Evolutionary conservation across 2,329 filamentous ascomycete species (phyloP).

Genomic region (Colletotrichum sp.): DNA sequence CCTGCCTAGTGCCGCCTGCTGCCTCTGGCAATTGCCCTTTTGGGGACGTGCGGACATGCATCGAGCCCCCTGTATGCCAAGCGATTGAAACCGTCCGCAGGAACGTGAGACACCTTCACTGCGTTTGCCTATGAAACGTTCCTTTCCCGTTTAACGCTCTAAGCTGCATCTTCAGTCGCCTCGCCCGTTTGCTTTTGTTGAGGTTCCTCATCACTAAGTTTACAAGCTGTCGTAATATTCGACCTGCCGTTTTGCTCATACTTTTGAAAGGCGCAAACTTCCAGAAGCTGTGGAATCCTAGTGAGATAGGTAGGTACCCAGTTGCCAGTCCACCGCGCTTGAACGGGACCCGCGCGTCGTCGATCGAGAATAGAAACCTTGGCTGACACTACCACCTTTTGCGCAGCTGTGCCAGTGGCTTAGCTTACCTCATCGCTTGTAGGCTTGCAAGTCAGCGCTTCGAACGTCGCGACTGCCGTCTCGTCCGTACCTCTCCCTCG

Average conservation of each 20-base stretch:
- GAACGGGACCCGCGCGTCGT: background rate
- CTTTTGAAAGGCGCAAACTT: background rate
- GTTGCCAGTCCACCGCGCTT: background rate
- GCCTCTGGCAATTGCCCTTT: background rate
- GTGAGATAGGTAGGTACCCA: background rate
- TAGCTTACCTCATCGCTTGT: slow-evolving; percentile 20
- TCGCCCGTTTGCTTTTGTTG: background rate
- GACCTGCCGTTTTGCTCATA: background rate
- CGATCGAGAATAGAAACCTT: background rate
- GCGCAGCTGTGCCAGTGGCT: slow-evolving; percentile 1
- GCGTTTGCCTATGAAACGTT: background rate
- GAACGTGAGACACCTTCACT: slow-evolving; percentile 16
- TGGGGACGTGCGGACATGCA: background rate
- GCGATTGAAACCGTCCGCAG: slow-evolving; percentile 15
- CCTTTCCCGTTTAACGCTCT: background rate
- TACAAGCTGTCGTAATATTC: background rate
- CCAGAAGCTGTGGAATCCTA: background rate
- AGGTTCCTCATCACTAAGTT: background rate
- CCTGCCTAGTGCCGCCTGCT: background rate
- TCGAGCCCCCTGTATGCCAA: slow-evolving; percentile 11
- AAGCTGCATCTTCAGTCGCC: background rate
- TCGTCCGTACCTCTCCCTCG: background rate
- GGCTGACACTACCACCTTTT: background rate
- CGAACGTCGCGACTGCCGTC: background rate
- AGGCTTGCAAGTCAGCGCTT: slow-evolving; percentile 2